Percentiles rank a stretch among this genome's conserved stretches.
These are phyloP conservation scores for Plasmodium relictum DNA, from an alignment of 169 alveolate species.

Conservation along the genomic window DNA sequence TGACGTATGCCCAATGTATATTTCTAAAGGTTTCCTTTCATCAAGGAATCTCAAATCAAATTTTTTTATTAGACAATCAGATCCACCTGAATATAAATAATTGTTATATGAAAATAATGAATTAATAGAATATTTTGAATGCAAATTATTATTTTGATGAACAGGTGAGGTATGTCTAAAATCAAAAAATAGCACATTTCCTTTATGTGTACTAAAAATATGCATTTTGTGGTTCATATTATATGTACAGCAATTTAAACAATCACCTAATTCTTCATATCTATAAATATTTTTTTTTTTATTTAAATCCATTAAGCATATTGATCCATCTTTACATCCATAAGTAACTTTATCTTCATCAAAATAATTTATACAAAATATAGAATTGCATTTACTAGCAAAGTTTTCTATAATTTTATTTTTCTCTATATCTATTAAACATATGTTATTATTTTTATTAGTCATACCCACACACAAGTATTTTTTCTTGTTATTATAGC, in stretches of 20 bases:
- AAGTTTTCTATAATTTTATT: conserved; percentile 22
- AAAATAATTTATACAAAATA: conserved; percentile 54
- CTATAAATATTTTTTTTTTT: conserved; percentile 47
- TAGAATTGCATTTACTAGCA: conserved; percentile 30
- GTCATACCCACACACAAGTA: conserved; percentile 50
- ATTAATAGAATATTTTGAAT: conserved; percentile 56
- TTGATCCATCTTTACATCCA: conserved; percentile 70
- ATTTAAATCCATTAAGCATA: conserved; percentile 51
- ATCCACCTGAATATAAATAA: conserved; percentile 50
- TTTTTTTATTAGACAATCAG: conserved; percentile 62
- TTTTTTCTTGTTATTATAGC: conserved; percentile 9
- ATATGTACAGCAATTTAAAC: conserved; percentile 34
- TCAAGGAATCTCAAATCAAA: conserved; percentile 41
- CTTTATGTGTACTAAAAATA: conserved; percentile 59
- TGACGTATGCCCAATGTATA: conserved; percentile 61
- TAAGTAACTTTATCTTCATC: conserved; percentile 46
- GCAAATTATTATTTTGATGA: conserved; percentile 32
- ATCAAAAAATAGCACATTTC: conserved; percentile 48
- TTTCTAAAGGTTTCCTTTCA: conserved; percentile 26
- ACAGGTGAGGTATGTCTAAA: conserved; percentile 39
- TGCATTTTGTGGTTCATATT: conserved; percentile 13
- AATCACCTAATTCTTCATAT: conserved; percentile 56
- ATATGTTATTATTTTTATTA: conserved; percentile 32
- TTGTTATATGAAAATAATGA: conserved; percentile 14
- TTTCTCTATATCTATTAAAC: conserved; percentile 40